A percentile compares a stretch with the other conserved stretches of the same genome.
These are phyloP conservation scores for Colletotrichum limetticola DNA, from an alignment of 2,329 filamentous ascomycete genomes.

Conservation along the genomic window DNA sequence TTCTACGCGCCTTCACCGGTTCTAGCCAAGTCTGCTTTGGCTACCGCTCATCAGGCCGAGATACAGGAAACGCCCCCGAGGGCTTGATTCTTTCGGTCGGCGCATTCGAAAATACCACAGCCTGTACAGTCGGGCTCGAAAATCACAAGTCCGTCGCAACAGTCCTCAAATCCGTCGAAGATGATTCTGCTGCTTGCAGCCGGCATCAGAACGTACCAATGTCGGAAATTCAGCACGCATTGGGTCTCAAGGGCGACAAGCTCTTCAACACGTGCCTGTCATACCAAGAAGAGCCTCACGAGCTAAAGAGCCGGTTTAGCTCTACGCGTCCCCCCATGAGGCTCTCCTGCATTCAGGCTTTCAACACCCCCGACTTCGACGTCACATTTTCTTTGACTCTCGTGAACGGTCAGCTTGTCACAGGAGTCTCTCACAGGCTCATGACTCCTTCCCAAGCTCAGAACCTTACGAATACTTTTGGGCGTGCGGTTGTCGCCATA, in stretches of 20 bases:
- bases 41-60: slow-evolving; percentile 57
- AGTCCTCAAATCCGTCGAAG: slow-evolving; percentile 46
- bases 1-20: slow-evolving; percentile 65
- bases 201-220: slow-evolving; percentile 58
- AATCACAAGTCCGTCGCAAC: slow-evolving; percentile 45
- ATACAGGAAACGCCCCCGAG: slow-evolving; percentile 52
- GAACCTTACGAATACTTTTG: slow-evolving; percentile 64
- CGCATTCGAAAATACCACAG: slow-evolving; percentile 54
- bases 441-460: slow-evolving; percentile 55
- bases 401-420: slow-evolving; percentile 51
- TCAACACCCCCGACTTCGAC: slow-evolving; percentile 59
- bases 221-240: slow-evolving; percentile 57
- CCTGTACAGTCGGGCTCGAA: slow-evolving; percentile 47
- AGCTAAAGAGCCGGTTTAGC: slow-evolving; percentile 47
- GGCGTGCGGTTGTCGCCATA: slow-evolving; percentile 60
- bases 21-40: slow-evolving; percentile 66
- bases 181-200: slow-evolving; percentile 43
- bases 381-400: slow-evolving; percentile 58
- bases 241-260: slow-evolving; percentile 52
- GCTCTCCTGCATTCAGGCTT: slow-evolving; percentile 48
- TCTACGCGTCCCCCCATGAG: slow-evolving; percentile 40
- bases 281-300: slow-evolving; percentile 54
- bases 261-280: slow-evolving; percentile 64
- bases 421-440: slow-evolving; percentile 56
- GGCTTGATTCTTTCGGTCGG: slow-evolving; percentile 56